These are phyloP conservation scores for Musa schizocarpa DNA, from an alignment of 176 grass and related monocot genomes.

Conservation along the genomic window DNA sequence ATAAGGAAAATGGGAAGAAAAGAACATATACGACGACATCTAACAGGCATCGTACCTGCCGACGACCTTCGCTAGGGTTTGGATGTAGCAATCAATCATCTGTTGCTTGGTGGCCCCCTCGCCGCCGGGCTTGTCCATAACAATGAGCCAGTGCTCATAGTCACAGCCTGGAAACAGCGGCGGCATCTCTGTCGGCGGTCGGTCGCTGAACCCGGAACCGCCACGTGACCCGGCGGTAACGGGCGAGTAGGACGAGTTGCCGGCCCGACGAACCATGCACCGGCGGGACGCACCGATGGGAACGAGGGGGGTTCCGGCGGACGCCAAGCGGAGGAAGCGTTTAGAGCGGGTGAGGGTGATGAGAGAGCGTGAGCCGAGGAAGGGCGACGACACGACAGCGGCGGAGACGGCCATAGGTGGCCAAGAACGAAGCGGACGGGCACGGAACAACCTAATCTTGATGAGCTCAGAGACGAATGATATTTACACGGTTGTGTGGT, in stretches of 20 bases:
- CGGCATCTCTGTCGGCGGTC: conserved; percentile 78
- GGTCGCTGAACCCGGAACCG: conserved; percentile 34
- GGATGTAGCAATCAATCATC: conserved; percentile 94
- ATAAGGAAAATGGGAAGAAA: no score
- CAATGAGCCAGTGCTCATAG: conserved; percentile 99
- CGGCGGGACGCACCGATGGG: conserved; percentile 30
- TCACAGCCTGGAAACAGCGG: conserved; percentile 89
- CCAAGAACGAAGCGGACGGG: not conserved
- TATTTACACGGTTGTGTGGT: no score
- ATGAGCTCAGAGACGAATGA: not conserved
- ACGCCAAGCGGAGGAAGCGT: not conserved
- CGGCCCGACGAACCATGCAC: conserved; percentile 59
- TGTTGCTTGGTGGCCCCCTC: conserved; percentile 84
- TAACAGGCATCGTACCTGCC: conserved; percentile 44
- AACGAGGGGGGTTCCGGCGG: not conserved
- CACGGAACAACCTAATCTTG: not conserved
- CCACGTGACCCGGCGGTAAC: conserved; percentile 28
- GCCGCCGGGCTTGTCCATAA: conserved; percentile 92
- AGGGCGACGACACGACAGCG: not conserved
- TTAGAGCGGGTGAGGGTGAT: not conserved
- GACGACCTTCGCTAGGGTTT: conserved; percentile 82
- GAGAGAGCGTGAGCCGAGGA: not conserved
- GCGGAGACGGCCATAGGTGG: not conserved
- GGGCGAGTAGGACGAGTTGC: conserved; percentile 41
- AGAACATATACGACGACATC: no score